Conservation (phyloP, 768 basidiomycete genomes). For the Rhodotorula graminis region DNA sequence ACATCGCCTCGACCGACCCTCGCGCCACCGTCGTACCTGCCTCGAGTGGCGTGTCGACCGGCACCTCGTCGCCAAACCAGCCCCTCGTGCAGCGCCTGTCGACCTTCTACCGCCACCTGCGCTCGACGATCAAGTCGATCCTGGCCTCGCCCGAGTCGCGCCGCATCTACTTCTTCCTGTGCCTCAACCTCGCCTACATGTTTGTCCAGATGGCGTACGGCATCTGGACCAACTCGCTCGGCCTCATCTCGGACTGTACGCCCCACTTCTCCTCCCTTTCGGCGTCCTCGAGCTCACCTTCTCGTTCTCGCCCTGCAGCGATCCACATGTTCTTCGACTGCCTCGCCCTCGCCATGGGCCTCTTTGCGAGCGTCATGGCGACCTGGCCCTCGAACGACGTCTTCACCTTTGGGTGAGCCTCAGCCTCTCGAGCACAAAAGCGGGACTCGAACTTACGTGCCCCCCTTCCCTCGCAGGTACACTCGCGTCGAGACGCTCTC, state of each 20-base stretch:
- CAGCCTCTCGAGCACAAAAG: background rate
- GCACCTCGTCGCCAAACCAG: constrained; percentile 14
- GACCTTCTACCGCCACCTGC: constrained; percentile 44
- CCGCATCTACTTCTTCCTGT: constrained; percentile 93
- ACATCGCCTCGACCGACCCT: constrained; percentile 38
- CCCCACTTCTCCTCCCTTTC: background rate
- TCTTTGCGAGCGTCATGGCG: constrained; percentile 95
- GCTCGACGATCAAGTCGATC: constrained; percentile 76
- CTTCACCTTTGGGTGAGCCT: constrained; percentile 84
- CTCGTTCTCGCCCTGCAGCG: constrained; percentile 53
- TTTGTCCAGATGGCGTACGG: constrained; percentile 90
- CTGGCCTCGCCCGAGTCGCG: constrained; percentile 85
- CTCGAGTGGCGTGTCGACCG: constrained; percentile 18
- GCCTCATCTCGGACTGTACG: constrained; percentile 92
- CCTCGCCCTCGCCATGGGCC: constrained; percentile 89
- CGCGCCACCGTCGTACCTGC: constrained; percentile 26
- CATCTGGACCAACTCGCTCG: constrained; percentile 93
- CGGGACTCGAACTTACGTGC: constrained; percentile 9
- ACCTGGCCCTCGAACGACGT: constrained; percentile 92
- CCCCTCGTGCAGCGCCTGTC: constrained; percentile 23
- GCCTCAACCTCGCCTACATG: constrained; percentile 94
- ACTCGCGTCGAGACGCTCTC: constrained; percentile 94
- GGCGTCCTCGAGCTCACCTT: background rate
- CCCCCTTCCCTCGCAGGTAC: constrained; percentile 56
- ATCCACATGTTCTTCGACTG: constrained; percentile 99